Evolutionary conservation across 2,329 filamentous ascomycete species (phyloP).

Genomic region (Scedosporium apiospermum): DNA sequence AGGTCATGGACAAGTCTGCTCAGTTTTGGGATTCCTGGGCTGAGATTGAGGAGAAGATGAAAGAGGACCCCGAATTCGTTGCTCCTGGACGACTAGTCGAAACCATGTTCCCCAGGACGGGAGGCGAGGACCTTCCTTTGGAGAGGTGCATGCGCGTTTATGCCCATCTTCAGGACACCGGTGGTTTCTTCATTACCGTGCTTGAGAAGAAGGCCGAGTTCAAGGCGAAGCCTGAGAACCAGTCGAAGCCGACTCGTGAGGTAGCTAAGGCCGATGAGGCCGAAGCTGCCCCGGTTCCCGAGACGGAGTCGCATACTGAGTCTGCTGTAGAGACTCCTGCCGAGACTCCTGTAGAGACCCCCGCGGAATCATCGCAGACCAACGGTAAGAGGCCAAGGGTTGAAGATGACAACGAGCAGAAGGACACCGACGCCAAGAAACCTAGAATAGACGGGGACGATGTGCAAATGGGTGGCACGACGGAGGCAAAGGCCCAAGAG

Average conservation of each 20-base stretch:
- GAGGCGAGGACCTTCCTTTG: conserved; percentile 57
- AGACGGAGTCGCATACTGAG: conserved; percentile 2
- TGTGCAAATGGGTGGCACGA: conserved; percentile 5
- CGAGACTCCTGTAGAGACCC: conserved; percentile 4
- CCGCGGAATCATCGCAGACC: not conserved
- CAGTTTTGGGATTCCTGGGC: conserved; percentile 74
- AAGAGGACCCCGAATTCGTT: conserved; percentile 43
- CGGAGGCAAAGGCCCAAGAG: not conserved
- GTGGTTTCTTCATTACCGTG: conserved; percentile 94
- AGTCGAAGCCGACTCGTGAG: conserved; percentile 30
- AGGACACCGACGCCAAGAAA: conserved; percentile 1
- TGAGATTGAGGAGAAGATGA: conserved; percentile 63
- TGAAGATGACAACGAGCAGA: not conserved
- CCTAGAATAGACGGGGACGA: conserved; percentile 4
- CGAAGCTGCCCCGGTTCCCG: conserved; percentile 8
- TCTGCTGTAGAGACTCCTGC: conserved; percentile 6
- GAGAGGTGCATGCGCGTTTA: conserved; percentile 92
- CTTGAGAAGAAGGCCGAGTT: conserved; percentile 87
- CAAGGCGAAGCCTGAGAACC: conserved; percentile 61
- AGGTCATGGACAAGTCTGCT: conserved; percentile 79
- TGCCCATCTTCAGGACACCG: conserved; percentile 90
- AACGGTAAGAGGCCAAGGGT: conserved; percentile 3
- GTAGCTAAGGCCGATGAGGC: conserved; percentile 13
- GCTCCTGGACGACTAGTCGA: conserved; percentile 61
- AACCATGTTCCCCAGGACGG: conserved; percentile 71